Conservation (phyloP, 371 early-diverging fungal genomes). For the Rhizopus delemar region DNA sequence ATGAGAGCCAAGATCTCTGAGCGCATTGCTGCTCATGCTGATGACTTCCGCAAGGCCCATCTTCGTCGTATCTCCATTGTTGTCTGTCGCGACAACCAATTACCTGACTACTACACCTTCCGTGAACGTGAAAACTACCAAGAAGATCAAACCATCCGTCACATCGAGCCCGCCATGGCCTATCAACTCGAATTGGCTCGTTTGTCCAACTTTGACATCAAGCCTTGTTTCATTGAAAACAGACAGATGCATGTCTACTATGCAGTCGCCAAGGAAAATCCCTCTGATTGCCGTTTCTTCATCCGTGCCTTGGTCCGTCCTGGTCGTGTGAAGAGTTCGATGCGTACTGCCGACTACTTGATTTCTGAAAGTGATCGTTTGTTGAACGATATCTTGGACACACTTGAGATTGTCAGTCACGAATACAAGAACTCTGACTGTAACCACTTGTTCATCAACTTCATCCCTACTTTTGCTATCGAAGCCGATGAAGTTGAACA, state of each 20-base stretch:
- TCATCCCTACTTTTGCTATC: conserved; percentile 92
- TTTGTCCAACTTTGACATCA: conserved; percentile 92
- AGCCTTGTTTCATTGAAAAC: conserved; percentile 91
- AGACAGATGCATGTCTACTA: conserved; percentile 95
- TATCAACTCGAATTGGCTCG: conserved; percentile 94
- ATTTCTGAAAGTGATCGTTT: conserved; percentile 92
- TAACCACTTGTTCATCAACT: conserved; percentile 97
- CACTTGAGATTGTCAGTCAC: conserved; percentile 88
- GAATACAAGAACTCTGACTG: conserved; percentile 94
- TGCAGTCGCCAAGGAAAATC: conserved; percentile 92
- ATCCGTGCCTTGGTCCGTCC: conserved; percentile 96
- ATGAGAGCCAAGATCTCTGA: conserved; percentile 65
- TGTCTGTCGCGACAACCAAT: conserved; percentile 77
- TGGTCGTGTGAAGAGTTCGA: conserved; percentile 73
- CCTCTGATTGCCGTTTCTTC: conserved; percentile 94
- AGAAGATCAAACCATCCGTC: conserved; percentile 94
- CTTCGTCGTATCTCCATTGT: conserved; percentile 92
- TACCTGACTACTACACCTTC: conserved; percentile 95
- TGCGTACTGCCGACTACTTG: conserved; percentile 90
- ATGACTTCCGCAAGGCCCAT: conserved; percentile 70
- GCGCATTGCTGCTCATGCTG: conserved; percentile 56
- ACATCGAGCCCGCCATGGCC: conserved; percentile 97
- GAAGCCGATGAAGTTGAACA: conserved; percentile 82
- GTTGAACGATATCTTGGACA: conserved; percentile 90
- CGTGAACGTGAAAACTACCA: conserved; percentile 81